Evolutionary conservation across 306 rosid genomes (phyloP), one percentile per base, ranked within the genome.

Genomic region (Lathyrus tuberosus): DNA sequence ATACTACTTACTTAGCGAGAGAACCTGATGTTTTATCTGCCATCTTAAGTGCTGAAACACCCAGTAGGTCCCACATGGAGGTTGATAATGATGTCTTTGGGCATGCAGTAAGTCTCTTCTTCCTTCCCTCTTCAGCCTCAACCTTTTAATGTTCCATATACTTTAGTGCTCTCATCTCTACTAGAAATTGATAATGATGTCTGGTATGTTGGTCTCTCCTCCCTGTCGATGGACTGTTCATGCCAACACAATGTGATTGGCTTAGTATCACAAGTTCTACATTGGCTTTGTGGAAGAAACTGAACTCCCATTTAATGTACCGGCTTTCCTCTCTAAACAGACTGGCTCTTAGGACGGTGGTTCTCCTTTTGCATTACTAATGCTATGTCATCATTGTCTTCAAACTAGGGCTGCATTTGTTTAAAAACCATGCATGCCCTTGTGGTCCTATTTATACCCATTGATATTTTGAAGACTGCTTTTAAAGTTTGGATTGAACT

Each of bases 11-110:
- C 67, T 54, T 89, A 67, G 48, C 56, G 13, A 80, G 81, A 28
- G 91, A 84, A 37, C 82, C 89, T 10, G 81, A 81, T 79, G 51
- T 72, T 20, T 59, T 80, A 77, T 84, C 86, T 49, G 3, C 83
- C 35, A 74, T 58, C 42, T 69, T 75, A 53, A 67, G 72, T 77
- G 60, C 89, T 5, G 93, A 88, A 65, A 22, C 79, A 64, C 78
- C 86, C 65, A 82, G 75, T 26, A 76, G 95, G 78, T 81, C 91
- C 16, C 83, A 77, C 84, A 91, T 91, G 94, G 97, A 91, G 38
- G 85, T 89, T 51, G 97, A 91, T 68, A 81, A 73, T 81, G 89
- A 84, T 67, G 76, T 51, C 56, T 75, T 35, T 74, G 75, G 80
- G 78, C 79, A 12, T 66, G 76, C 30, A 80, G 96, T 91, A 78